Conservation (phyloP, 2,329 filamentous ascomycete genomes). For the Sporothrix pallida region DNA sequence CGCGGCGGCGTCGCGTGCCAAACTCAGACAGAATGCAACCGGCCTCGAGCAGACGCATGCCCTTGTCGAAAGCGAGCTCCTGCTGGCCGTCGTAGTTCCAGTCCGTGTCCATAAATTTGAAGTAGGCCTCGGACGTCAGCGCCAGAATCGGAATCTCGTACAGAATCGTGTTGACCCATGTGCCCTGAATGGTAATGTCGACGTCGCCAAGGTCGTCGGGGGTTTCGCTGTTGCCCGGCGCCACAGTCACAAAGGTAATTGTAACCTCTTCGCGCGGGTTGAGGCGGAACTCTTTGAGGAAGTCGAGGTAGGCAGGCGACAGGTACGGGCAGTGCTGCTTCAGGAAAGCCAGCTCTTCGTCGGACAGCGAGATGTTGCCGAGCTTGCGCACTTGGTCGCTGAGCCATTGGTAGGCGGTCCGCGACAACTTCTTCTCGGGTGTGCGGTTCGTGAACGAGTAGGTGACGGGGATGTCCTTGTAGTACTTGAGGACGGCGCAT, state of each 20-base stretch:
- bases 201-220: conserved; percentile 71
- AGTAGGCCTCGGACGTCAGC: conserved; percentile 93
- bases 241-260: conserved; percentile 66
- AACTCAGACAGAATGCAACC: conserved; percentile 95
- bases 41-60: conserved; percentile 73
- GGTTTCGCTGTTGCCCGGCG: conserved; percentile 49
- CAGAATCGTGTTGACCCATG: conserved; percentile 93
- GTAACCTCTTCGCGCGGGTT: conserved; percentile 80
- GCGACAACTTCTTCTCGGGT: conserved; percentile 86
- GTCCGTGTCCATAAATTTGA: conserved; percentile 92
- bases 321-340: conserved; percentile 81
- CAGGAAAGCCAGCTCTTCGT: conserved; percentile 81
- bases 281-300: conserved; percentile 80
- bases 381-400: conserved; percentile 83
- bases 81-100: conserved; percentile 90
- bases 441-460: conserved; percentile 97
- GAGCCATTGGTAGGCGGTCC: conserved; percentile 84
- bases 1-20: conserved; percentile 83
- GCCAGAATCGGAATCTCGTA: conserved; percentile 97
- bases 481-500: conserved; percentile 93
- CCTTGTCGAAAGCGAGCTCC: conserved; percentile 83
- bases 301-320: conserved; percentile 75
- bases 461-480: conserved; percentile 79
- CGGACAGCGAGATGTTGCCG: conserved; percentile 76
- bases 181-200: conserved; percentile 75